Base-by-base conservation (phyloP, 1,284 basidiomycete genomes). In the Trichosporon sp. region DNA sequence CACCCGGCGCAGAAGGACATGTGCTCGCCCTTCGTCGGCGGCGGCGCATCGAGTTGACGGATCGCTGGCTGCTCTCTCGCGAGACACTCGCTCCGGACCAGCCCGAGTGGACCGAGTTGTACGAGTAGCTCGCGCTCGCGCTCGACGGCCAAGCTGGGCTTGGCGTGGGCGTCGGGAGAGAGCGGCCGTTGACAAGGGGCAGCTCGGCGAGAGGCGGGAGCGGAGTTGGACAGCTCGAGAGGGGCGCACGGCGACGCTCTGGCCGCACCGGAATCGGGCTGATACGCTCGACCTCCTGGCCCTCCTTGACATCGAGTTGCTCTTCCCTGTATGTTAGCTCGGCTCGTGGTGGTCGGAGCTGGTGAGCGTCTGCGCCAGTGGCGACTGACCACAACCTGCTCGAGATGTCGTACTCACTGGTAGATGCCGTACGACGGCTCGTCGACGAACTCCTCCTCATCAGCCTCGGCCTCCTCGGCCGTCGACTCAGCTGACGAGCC, bases 391-490 rank as follows among this genome's bases (percentile, higher is more conserved):
- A n/a, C n/a, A n/a, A n/a, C n/a, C n/a, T n/a, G n/a, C n/a, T n/a
- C n/a, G n/a, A n/a, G n/a, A n/a, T n/a, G n/a, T n/a, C n/a, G 1
- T 9, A 69, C 69, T 66, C 32, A 74, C 70, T 68, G 60, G 21
- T 70, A 61, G 34, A 70, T 62, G 3, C 66, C 65, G 21, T 62
- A 65, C 70, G 59, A 10, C 65, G 58, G 64, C 60, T 69, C 64
- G 23, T 64, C 60, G n/a, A n/a, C n/a, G n/a, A n/a, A n/a, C 62
- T 73, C 73, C 52, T 66, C 69, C 46, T 71, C 69, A 27, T 74
- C 73, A 46, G 67, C 69, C n/a, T 73, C 73, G 44, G 67, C 69
- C n/a, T 73, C 72, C 29, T 71, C 70, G 10, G 67, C 67, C n/a
- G n/a, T n/a, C 14, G 25, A 29, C 49, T 54, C 49, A n/a, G 46